A percentile compares a stretch with the other conserved stretches of the same genome.
Conservation (phyloP, 148 eudicot species). For the Rhododendron mucronatum region DNA sequence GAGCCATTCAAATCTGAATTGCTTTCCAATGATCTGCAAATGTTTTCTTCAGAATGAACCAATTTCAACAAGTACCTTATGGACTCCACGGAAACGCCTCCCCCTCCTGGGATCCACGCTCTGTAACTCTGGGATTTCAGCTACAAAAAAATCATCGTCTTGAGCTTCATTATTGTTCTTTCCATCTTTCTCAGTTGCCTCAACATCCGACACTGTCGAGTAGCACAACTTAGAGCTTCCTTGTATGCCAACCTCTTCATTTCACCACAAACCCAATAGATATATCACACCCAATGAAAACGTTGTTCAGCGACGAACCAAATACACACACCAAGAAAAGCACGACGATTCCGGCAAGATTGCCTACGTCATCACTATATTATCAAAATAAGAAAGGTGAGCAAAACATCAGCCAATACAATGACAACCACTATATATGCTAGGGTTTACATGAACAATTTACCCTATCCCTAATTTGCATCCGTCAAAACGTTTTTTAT, state of each 20-base stretch:
- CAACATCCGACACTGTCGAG: constrained; percentile 46
- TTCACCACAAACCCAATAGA: constrained; percentile 2
- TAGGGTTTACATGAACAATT: neutral
- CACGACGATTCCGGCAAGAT: neutral
- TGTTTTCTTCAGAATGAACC: neutral
- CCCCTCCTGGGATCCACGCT: constrained; percentile 82
- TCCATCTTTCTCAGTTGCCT: constrained; percentile 30
- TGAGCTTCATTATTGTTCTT: constrained; percentile 20
- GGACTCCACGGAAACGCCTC: constrained; percentile 89
- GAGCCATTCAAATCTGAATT: neutral
- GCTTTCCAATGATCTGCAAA: neutral
- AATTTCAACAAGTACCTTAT: constrained; percentile 53
- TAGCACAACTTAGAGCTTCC: constrained; percentile 40
- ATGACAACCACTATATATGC: neutral
- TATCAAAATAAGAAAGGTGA: neutral
- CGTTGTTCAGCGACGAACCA: neutral
- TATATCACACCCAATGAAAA: neutral
- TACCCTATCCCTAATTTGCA: neutral
- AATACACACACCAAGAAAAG: neutral
- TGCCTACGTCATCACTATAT: neutral
- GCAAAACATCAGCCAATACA: neutral
- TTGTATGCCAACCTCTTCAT: constrained; percentile 45
- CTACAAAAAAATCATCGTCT: constrained; percentile 38
- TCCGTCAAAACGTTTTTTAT: too few relatives aligned
- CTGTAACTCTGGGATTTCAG: constrained; percentile 38